phyloP scores from a whole-genome alignment of 352 stramenopile genomes.

The Pythium graminicola region DNA sequence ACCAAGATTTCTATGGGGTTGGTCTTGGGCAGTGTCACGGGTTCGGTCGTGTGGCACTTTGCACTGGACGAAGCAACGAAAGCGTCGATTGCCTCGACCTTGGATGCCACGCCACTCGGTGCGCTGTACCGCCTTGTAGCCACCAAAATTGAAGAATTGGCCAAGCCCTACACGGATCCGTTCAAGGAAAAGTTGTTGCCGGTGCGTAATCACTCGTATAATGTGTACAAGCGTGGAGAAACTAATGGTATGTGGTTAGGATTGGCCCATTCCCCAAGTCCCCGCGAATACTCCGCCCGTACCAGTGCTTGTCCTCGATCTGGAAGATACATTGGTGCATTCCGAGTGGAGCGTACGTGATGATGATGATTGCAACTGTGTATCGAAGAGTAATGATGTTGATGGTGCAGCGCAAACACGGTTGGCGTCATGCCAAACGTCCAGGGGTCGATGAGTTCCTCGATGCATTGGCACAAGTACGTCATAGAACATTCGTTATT shows the following conservation, averaged over 20 bases:
- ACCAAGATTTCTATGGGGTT: slow-evolving; percentile 64
- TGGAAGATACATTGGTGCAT: slow-evolving; percentile 84
- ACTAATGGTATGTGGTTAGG: slow-evolving; percentile 17
- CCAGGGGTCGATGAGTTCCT: slow-evolving; percentile 83
- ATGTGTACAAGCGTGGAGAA: not conserved
- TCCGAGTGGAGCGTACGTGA: slow-evolving; percentile 84
- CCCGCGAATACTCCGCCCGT: slow-evolving; percentile 68
- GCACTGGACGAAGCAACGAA: slow-evolving; percentile 59
- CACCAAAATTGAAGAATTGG: slow-evolving; percentile 59
- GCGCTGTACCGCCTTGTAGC: slow-evolving; percentile 51
- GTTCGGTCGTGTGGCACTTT: slow-evolving; percentile 66
- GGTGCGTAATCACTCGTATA: slow-evolving; percentile 13
- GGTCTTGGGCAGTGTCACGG: slow-evolving; percentile 55
- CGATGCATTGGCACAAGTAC: slow-evolving; percentile 66
- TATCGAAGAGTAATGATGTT: no score
- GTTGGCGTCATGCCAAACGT: slow-evolving; percentile 83
- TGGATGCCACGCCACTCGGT: slow-evolving; percentile 58
- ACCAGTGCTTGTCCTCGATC: slow-evolving; percentile 74
- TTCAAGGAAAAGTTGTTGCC: slow-evolving; percentile 74
- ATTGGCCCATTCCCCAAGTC: slow-evolving; percentile 80
- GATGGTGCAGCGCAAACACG: slow-evolving; percentile 79
- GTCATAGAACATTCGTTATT: not conserved
- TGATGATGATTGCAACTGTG: no score
- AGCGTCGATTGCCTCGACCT: slow-evolving; percentile 29
- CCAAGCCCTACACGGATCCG: slow-evolving; percentile 76